phyloP scores from a whole-genome alignment of 441 rosid genomes.

The Bruguiera hainesii region DNA sequence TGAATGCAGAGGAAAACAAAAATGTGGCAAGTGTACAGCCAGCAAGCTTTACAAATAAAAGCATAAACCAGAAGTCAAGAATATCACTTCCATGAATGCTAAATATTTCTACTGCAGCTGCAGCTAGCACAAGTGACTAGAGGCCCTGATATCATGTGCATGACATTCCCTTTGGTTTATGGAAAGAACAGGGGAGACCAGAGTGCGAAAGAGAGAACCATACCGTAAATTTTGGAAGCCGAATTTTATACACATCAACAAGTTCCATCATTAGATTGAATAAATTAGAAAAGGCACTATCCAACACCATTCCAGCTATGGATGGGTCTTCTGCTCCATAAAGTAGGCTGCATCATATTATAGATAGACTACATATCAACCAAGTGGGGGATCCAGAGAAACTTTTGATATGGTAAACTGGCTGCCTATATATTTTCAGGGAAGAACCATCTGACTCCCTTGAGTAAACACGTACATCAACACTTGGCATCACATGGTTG shows the following conservation, averaged over 20 bases:
- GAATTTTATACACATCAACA: conserved; percentile 88
- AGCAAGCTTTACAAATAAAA: background rate
- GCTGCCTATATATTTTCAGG: background rate
- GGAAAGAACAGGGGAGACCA: background rate
- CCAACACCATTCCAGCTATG: conserved; percentile 96
- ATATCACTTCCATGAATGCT: no score
- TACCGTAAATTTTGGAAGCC: conserved; percentile 96
- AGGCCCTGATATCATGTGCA: background rate
- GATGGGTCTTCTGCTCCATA: conserved; percentile 99
- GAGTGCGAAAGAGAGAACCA: conserved; percentile 17
- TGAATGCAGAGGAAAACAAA: conserved; percentile 26
- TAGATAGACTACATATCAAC: conserved; percentile 14
- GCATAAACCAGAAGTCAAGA: no score
- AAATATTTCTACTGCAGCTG: no score
- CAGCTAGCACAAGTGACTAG: no score
- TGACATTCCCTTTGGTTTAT: background rate
- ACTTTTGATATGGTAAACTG: background rate
- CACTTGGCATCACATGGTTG: conserved; percentile 16
- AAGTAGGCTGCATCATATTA: conserved; percentile 68
- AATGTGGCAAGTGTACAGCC: conserved; percentile 15
- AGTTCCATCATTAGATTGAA: conserved; percentile 97
- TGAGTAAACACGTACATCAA: conserved; percentile 11
- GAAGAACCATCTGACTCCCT: conserved; percentile 3
- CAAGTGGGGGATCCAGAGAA: background rate
- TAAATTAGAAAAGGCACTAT: conserved; percentile 92